Conservation (phyloP, 768 basidiomycete species). For the Serendipita sp. region DNA sequence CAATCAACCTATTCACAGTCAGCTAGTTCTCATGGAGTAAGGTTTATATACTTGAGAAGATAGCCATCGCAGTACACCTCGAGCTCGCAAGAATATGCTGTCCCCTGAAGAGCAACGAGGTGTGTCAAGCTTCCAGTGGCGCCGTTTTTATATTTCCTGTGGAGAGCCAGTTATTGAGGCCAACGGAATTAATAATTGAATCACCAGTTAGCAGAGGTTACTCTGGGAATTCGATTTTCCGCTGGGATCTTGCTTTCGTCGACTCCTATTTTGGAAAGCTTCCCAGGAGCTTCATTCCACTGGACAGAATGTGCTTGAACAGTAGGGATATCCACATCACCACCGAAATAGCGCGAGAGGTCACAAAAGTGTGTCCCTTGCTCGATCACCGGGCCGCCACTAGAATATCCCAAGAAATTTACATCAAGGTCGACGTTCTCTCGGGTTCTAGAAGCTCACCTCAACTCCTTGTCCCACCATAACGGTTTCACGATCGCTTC, state of each 20-base stretch:
- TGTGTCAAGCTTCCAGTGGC: slow-evolving; percentile 89
- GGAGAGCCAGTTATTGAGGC: background rate
- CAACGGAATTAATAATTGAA: background rate
- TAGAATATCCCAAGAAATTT: slow-evolving; percentile 14
- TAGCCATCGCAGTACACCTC: slow-evolving; percentile 93
- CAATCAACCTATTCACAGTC: slow-evolving; percentile 36
- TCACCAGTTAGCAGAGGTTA: slow-evolving; percentile 78
- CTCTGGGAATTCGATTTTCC: slow-evolving; percentile 84
- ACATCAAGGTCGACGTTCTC: background rate
- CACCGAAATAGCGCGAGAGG: slow-evolving; percentile 92
- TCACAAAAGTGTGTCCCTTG: slow-evolving; percentile 97
- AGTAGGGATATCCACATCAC: slow-evolving; percentile 73
- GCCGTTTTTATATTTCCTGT: slow-evolving; percentile 76
- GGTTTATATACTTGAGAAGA: slow-evolving; percentile 39
- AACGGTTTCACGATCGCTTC: slow-evolving; percentile 63
- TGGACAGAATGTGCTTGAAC: slow-evolving; percentile 80
- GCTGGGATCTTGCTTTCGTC: slow-evolving; percentile 75
- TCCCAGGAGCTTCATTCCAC: slow-evolving; percentile 79
- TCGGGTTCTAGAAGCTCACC: slow-evolving; percentile 18
- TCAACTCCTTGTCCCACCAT: slow-evolving; percentile 91
- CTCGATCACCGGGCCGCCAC: slow-evolving; percentile 71
- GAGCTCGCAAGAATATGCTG: slow-evolving; percentile 85
- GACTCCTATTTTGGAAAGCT: slow-evolving; percentile 61
- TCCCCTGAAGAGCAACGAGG: slow-evolving; percentile 79
- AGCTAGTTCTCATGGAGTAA: background rate